A percentile compares a stretch with the other conserved stretches of the same genome.
These are phyloP conservation scores for Hygrophorus pudorinus DNA, from an alignment of 768 basidiomycete genomes.

Conservation along the genomic window DNA sequence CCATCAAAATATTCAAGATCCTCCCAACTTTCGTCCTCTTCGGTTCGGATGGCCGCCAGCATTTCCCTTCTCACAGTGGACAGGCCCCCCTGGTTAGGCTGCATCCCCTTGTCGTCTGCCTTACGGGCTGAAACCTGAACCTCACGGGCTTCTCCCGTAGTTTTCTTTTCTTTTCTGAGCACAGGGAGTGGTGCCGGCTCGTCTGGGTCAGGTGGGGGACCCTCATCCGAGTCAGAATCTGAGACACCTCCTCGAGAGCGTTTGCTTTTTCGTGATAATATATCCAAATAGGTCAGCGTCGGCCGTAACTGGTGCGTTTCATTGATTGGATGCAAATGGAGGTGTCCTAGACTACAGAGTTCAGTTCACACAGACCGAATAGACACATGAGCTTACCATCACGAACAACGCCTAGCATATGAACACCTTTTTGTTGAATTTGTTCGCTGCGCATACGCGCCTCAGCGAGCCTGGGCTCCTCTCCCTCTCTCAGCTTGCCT, in stretches of 20 bases:
- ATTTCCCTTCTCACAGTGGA: slow-evolving; percentile 70
- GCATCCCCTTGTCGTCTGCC: slow-evolving; percentile 47
- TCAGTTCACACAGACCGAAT: background rate
- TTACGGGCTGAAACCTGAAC: slow-evolving; percentile 70
- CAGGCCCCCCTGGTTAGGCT: slow-evolving; percentile 49
- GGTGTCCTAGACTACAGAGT: slow-evolving; percentile 34
- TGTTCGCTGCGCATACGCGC: slow-evolving; percentile 66
- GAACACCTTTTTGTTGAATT: slow-evolving; percentile 50
- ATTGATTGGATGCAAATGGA: slow-evolving; percentile 70
- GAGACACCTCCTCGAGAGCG: slow-evolving; percentile 38
- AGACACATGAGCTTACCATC: slow-evolving; percentile 43
- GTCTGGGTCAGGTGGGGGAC: slow-evolving; percentile 73
- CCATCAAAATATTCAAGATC: slow-evolving; percentile 55
- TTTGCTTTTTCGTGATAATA: slow-evolving; percentile 52
- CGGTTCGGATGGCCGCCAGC: slow-evolving; percentile 57
- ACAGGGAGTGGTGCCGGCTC: slow-evolving; percentile 39
- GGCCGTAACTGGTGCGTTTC: slow-evolving; percentile 80
- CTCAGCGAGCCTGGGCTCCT: slow-evolving; percentile 58
- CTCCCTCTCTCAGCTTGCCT: slow-evolving; percentile 33
- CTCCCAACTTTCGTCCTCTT: slow-evolving; percentile 75
- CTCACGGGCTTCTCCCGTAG: slow-evolving; percentile 53
- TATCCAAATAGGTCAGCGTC: slow-evolving; percentile 72
- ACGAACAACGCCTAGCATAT: slow-evolving; percentile 71
- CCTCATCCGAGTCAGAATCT: slow-evolving; percentile 71
- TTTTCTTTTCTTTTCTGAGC: slow-evolving; percentile 52